These are phyloP conservation scores for Rhododendron kiyosumense DNA, from an alignment of 148 eudicot genomes.

Conservation along the genomic window DNA sequence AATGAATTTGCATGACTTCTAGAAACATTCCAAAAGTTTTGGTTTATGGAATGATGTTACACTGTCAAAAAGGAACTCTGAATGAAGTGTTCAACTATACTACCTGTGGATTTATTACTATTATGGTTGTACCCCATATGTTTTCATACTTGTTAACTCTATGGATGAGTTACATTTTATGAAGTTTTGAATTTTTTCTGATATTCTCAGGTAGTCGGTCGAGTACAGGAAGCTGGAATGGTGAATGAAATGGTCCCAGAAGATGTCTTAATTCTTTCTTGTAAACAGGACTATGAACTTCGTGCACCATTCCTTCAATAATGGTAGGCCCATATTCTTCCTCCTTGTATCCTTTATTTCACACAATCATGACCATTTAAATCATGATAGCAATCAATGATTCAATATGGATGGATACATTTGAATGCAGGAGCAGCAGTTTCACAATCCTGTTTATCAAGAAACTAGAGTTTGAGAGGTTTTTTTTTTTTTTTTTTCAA, in stretches of 20 bases:
- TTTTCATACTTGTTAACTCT: not conserved
- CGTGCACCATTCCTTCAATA: conserved; percentile 46
- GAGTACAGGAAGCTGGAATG: conserved; percentile 6
- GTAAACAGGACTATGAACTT: conserved; percentile 49
- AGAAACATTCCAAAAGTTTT: not conserved
- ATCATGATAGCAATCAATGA: not conserved
- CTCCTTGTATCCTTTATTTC: not conserved
- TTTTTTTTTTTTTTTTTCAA: too few species aligned
- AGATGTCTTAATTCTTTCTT: conserved; percentile 48
- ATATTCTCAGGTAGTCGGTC: conserved; percentile 26
- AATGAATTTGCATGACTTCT: too few species aligned
- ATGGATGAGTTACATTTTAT: not conserved
- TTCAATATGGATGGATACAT: not conserved
- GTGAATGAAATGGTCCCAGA: conserved; percentile 19
- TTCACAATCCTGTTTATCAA: conserved; percentile 48
- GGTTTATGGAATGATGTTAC: not conserved
- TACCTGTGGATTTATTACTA: not conserved
- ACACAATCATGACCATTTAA: not conserved
- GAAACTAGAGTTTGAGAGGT: conserved; percentile 38
- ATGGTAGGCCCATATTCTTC: conserved; percentile 28
- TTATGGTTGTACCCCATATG: too few species aligned
- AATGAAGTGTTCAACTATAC: not conserved
- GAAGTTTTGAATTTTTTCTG: conserved; percentile 2
- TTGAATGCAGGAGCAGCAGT: conserved; percentile 41
- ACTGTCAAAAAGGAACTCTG: not conserved